Base-by-base conservation (phyloP, 2,329 filamentous ascomycete genomes). In the Talaromyces piceae region DNA sequence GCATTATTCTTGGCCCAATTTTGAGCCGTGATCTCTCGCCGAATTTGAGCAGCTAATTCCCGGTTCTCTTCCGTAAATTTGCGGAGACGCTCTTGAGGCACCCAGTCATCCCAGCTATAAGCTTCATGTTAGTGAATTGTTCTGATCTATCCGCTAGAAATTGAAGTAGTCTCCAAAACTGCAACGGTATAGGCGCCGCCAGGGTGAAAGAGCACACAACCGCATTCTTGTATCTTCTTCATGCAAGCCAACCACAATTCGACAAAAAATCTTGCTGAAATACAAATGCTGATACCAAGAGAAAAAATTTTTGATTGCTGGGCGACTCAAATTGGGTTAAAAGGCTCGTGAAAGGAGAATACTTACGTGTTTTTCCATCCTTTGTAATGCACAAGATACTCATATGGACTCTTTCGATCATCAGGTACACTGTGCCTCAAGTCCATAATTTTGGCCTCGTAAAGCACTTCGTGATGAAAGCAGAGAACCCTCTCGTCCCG, bases 321-420 rank as follows among this genome's bases (percentile, higher is more conserved):
- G 13, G 22, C 25, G 11, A 4, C 13, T 26, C 33, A 37, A 37
- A 20, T 6, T 4, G n/a, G 5, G 16, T 12, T 46, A 22, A n/a
- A 22, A 31, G 27, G 9, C 9, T 16, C 18, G 11, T 18, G 20
- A 27, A 33, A 28, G 27, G 22, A 22, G 33, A 20, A 16, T 53
- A 83, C 83, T 73, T 74, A 87, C 79, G 90, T 96, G 69, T 91
- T 91, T 77, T 98, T 98, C 93, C 93, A 98, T 64, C 93, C 93
- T 72, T 97, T 97, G 76, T 98, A 98, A 72, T 98, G 93, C 50
- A 98, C 87, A 65, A 88, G 87, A 74, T 95, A 98, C 67, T 89
- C 83, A 65, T 83, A 90, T 28, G 86, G 82, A 55, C 84, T 85
- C 67, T 83, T 84, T 70, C 87, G 84, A 63, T 85, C 84, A 41